A percentile compares a stretch with the other conserved stretches of the same genome.
These are phyloP conservation scores for Tilletia walkeri DNA, from an alignment of 1,284 basidiomycete species.

Conservation along the genomic window DNA sequence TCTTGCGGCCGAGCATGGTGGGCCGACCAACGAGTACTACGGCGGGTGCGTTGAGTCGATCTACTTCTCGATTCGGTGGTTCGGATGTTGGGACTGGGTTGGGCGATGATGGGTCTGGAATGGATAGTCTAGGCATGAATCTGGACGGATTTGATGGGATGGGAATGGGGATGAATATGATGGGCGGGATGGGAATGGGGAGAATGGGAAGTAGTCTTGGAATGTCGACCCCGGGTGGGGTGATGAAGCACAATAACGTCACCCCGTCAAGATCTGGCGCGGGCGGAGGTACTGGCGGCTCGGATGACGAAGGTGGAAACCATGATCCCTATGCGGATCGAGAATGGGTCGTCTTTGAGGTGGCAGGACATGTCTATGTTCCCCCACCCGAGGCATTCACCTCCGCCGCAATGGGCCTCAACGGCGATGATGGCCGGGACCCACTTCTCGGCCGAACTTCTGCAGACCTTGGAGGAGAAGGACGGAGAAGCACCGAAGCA, in stretches of 20 bases:
- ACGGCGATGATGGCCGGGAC: slow-evolving; percentile 22
- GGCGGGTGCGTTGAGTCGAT: slow-evolving; percentile 1
- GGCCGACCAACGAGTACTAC: neutral
- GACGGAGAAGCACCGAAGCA: slow-evolving; percentile 20
- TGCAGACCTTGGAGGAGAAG: neutral
- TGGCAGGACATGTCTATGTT: slow-evolving; percentile 45
- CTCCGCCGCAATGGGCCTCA: slow-evolving; percentile 5
- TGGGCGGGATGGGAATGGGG: slow-evolving; percentile 10
- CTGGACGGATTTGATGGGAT: neutral
- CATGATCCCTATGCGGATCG: slow-evolving; percentile 20
- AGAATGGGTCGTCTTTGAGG: slow-evolving; percentile 45
- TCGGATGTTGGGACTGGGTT: neutral
- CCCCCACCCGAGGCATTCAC: slow-evolving; percentile 28
- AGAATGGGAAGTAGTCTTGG: neutral
- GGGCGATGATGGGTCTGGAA: neutral
- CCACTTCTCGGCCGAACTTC: slow-evolving; percentile 15
- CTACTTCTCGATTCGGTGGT: neutral
- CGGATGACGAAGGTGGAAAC: neutral
- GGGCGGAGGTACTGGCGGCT: slow-evolving; percentile 24
- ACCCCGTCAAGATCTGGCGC: neutral
- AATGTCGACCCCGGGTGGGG: slow-evolving; percentile 9
- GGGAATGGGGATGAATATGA: neutral
- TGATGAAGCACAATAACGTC: neutral
- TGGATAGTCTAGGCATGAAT: neutral
- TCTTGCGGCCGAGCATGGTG: neutral